These are phyloP conservation scores for Pulveroboletus sp. DNA, from an alignment of 768 basidiomycete species.

Conservation along the genomic window DNA sequence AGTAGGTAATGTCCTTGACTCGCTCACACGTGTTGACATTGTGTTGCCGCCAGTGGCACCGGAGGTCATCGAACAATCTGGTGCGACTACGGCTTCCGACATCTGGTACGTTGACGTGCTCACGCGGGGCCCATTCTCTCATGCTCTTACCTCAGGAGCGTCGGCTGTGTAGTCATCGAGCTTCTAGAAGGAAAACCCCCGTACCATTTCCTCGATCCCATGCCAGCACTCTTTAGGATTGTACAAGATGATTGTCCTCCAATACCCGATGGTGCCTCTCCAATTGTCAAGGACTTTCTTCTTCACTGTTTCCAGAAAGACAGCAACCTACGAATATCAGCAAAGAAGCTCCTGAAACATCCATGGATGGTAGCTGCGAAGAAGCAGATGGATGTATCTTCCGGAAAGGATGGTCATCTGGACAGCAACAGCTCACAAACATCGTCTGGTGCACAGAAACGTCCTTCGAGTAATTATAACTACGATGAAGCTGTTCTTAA, in stretches of 20 bases:
- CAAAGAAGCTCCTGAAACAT: slow-evolving; percentile 87
- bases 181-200: slow-evolving; percentile 87
- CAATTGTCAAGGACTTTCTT: slow-evolving; percentile 94
- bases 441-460: slow-evolving; percentile 35
- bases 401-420: slow-evolving; percentile 26
- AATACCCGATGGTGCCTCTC: slow-evolving; percentile 92
- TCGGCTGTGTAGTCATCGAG: slow-evolving; percentile 98
- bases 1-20: slow-evolving; percentile 50
- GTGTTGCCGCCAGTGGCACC: slow-evolving; percentile 74
- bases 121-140: not conserved
- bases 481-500: slow-evolving; percentile 92
- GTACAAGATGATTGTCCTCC: slow-evolving; percentile 98
- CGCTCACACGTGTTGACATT: slow-evolving; percentile 3
- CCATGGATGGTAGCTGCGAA: slow-evolving; percentile 94
- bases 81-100: slow-evolving; percentile 95
- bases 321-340: slow-evolving; percentile 88
- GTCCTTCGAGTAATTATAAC: slow-evolving; percentile 76
- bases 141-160: slow-evolving; percentile 48
- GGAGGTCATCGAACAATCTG: slow-evolving; percentile 97
- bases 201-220: slow-evolving; percentile 93
- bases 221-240: slow-evolving; percentile 98
- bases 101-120: slow-evolving; percentile 67
- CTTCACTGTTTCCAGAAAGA: slow-evolving; percentile 99
- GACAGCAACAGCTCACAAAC: slow-evolving; percentile 35
- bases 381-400: slow-evolving; percentile 56